Conservation (phyloP, 2,329 filamentous ascomycete genomes). For the Dactylellina leptospora region DNA sequence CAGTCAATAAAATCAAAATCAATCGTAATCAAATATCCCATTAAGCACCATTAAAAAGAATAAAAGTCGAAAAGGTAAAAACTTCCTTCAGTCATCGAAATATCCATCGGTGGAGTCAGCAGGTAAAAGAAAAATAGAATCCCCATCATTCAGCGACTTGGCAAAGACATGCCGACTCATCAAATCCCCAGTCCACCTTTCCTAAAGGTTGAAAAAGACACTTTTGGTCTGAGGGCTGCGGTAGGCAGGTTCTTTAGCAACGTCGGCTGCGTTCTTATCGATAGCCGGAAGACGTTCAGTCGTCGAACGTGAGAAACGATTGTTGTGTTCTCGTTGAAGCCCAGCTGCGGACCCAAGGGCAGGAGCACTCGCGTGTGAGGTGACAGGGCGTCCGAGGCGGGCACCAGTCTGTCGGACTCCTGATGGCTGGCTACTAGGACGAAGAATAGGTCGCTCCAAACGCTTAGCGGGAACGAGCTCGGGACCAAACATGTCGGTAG, state of each 20-base stretch:
- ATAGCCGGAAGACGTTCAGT: not conserved
- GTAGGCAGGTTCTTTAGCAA: conserved; percentile 11
- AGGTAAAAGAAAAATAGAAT: too few species aligned
- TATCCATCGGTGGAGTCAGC: too few species aligned
- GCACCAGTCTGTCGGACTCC: not conserved
- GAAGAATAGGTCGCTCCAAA: conserved; percentile 27
- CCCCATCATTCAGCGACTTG: not conserved
- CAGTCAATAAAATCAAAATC: too few species aligned
- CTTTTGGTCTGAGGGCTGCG: conserved; percentile 7
- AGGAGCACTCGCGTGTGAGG: conserved; percentile 22
- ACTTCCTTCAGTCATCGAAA: too few species aligned
- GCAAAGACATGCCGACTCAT: conserved; percentile 23
- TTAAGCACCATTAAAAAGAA: too few species aligned
- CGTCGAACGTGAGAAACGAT: conserved; percentile 16
- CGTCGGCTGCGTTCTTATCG: not conserved
- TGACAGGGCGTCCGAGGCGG: conserved; percentile 31
- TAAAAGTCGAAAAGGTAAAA: too few species aligned
- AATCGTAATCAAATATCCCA: too few species aligned
- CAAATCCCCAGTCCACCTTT: conserved; percentile 27
- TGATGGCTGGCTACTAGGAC: conserved; percentile 23
- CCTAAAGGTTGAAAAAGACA: conserved; percentile 30
- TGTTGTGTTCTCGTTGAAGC: conserved; percentile 4
- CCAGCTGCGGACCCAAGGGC: conserved; percentile 7
- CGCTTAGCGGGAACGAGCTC: conserved; percentile 21
- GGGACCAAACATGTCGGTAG: conserved; percentile 16